Evolutionary conservation across 2,329 filamentous ascomycete species (phyloP), one percentile per base, ranked within the genome.

Genomic region (Diaporthe ilicicola): DNA sequence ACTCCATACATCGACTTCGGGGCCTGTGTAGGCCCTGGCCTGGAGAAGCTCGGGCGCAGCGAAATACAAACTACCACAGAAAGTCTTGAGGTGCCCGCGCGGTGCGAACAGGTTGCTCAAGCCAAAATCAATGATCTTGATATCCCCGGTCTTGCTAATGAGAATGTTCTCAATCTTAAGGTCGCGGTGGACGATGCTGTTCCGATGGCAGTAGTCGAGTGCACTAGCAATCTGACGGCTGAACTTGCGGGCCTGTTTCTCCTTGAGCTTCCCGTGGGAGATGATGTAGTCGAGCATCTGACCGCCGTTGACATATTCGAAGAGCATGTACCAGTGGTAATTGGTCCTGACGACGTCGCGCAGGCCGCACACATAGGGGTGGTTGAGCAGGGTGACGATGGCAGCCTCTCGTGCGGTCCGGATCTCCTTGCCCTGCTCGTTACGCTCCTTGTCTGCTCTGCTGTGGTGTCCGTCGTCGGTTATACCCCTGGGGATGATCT

Each of bases 221-320:
- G 96, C 94, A 79, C 95, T 98, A 42, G 95, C 94, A 75, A 99
- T 98, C 83, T 99, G 96, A 50, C 96, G 92, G 75, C 94, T 97
- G 81, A 99, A 99, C 81, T 98, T 98, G 77, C 96, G 91, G 10
- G 96, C 96, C 82, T 97, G 95, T 83, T 98, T 98, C 84, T 99
- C 96, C 86, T 98, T 98, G 74, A 99, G 86, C 78, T 97, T 93
- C 71, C 95, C 96, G 78, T 99, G 96, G 4, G 95, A 98, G 79
- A 99, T 99, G 81, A 99, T 99, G 83, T 98, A 99, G 84, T 99
- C 96, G 73, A 99, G 90, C 96, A 99, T 98, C 83, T 99, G 96
- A 22, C 96, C 96, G 59, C 96, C 96, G 79, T 99, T 98, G 82
- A 99, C 96, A 81, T 96, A 98, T 84, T 99, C 96, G 79, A 97